Conservation (phyloP, 2,329 filamentous ascomycete species). For the Nemania sp. region DNA sequence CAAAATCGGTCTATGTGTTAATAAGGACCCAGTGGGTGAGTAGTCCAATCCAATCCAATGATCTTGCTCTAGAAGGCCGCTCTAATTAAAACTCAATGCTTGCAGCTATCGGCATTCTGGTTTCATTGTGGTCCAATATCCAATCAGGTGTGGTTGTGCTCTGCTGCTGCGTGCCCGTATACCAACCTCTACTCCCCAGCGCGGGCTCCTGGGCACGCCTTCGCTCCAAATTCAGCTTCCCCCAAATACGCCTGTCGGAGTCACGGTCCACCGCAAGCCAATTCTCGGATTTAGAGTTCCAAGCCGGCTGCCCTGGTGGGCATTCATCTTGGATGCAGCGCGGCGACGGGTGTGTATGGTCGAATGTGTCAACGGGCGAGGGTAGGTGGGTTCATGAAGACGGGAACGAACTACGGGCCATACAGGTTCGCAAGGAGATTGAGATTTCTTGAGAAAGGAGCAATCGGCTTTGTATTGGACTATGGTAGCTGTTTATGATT, state of each 20-base stretch:
- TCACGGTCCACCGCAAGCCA: no score
- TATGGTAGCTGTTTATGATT: no score
- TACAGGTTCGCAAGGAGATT: no score
- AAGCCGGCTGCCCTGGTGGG: background rate
- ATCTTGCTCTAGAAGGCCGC: no score
- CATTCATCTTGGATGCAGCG: background rate
- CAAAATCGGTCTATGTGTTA: background rate
- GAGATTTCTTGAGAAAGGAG: no score
- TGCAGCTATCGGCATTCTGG: background rate
- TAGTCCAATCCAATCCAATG: background rate
- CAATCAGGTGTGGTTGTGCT: background rate
- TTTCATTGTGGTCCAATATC: background rate
- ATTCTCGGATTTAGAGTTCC: no score
- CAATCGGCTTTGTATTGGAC: no score
- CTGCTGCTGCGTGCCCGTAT: background rate
- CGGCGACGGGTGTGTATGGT: background rate
- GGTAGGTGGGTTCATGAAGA: no score
- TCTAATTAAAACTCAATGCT: no score
- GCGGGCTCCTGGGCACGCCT: background rate
- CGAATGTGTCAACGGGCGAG: background rate
- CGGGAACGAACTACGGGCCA: no score
- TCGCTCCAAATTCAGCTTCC: background rate
- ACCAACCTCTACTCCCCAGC: background rate
- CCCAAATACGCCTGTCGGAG: background rate
- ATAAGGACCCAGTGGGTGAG: background rate